Base-by-base conservation (phyloP, 1,284 basidiomycete genomes). In the Blastosporella zonata region DNA sequence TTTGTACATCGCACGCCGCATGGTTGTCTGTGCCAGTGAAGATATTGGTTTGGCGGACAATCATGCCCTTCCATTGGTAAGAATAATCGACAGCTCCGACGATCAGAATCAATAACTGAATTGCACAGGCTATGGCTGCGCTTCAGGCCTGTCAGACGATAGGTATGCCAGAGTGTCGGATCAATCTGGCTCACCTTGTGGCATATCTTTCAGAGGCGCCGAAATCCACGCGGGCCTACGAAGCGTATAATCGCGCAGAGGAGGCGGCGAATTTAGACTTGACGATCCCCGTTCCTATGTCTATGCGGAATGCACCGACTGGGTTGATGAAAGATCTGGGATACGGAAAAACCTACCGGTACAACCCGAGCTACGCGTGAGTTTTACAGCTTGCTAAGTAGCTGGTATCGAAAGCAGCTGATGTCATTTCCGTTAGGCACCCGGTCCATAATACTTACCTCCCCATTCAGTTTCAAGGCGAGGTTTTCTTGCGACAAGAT, bases 281-380 rank as follows among this genome's bases (percentile, higher is more conserved):
- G 36, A 71, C 75, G 0, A 66, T 79, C 33, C 78, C 84, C 0
- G 85, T 96, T 0, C 93, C 93, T 0, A 59, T 92, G 49, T 75
- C 81, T 48, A 77, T 95, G 55, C 78, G 93, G n/a, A 96, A 96
- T 63, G 92, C 92, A 1, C 92, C 93, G 2, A 95, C 93, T 4
- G 66, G 62, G 27, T 65, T 95, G 22, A 92, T 95, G 90, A 85
- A 86, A 60, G 77, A 86, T 15, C 73, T 95, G 0, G 90, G 87
- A 4, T 93, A 90, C 60, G 81, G 81, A 1, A 72, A 79, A 45
- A 80, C 76, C 21, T 93, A 93, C 59, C 66, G 68, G 43, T 96
- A 96, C 63, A 89, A 95, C 63, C 93, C 93, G 0, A 73, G 75
- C 17, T 95, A 79, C 62, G 71, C 68, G 71, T 89, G 68, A 61